Conservation (phyloP, 805 yeast genomes). For the Metschnikowia sp. region DNA sequence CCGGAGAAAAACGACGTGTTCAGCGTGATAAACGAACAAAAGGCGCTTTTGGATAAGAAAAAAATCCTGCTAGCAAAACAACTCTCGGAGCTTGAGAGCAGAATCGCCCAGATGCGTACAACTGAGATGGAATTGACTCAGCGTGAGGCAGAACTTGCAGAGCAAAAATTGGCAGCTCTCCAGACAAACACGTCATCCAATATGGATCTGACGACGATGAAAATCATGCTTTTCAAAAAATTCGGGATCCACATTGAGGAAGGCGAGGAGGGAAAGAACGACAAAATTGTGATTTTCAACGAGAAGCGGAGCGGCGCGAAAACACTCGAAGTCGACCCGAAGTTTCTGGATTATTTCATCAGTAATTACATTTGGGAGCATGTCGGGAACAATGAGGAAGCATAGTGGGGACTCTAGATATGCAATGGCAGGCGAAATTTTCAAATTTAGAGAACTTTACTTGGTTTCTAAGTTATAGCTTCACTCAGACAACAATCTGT, state of each 20-base stretch:
- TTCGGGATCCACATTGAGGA: constrained; percentile 53
- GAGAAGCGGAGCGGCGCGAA: constrained; percentile 43
- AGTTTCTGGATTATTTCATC: constrained; percentile 64
- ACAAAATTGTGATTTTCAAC: constrained; percentile 48
- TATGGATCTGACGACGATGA: constrained; percentile 46
- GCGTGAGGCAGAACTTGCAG: constrained; percentile 35
- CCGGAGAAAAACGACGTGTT: constrained; percentile 19
- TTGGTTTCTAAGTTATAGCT: no score
- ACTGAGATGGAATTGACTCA: constrained; percentile 35
- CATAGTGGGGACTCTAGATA: not conserved
- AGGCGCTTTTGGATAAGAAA: constrained; percentile 38
- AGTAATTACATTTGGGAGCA: constrained; percentile 80
- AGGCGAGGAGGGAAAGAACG: constrained; percentile 18
- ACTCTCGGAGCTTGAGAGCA: constrained; percentile 46
- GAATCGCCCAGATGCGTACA: constrained; percentile 34
- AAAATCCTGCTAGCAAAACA: constrained; percentile 52
- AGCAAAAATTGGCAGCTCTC: constrained; percentile 26
- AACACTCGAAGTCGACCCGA: constrained; percentile 48
- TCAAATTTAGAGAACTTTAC: no score
- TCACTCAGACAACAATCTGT: no score
- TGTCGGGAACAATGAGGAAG: constrained; percentile 17
- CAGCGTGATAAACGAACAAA: constrained; percentile 24
- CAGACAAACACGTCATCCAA: constrained; percentile 31
- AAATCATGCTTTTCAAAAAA: constrained; percentile 56
- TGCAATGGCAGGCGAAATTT: no score